Evolutionary conservation across 2,329 filamentous ascomycete genomes (phyloP), one percentile per base, ranked within the genome.

Genomic region (Diaporthe humulicola): DNA sequence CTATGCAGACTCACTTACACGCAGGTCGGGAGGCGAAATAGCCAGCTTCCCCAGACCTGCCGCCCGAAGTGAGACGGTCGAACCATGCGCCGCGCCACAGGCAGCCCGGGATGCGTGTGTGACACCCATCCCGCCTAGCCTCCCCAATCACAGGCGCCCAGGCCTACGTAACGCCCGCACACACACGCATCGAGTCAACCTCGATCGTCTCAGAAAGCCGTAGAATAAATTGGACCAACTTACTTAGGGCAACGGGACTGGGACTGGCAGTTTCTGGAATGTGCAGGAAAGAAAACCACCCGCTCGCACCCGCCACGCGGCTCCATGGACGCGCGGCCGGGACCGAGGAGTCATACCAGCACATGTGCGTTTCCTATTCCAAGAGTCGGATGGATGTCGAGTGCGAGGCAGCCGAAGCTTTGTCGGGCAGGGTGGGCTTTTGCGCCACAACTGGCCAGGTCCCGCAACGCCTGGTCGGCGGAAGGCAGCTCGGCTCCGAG

Each of bases 41-140:
- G 17, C 17, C 28, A 38, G 33, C 12, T 40, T 9, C 33, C 45
- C 66, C 40, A 22, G 36, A 45, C 25, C 14, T 45, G 10, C 28
- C 42, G 28, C 36, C 38, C 28, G 22, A 10, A 19, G 48, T 69
- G 64, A 69, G 64, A 69, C 64, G 64, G 64, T 40, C 64, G 64
- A 69, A 69, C 64, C 64, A 69, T 40, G n/a, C n/a, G 48, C 64
- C 64, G 64, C 64, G 64, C 64, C 64, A 69, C 64, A 69, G 45
- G 61, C 30, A 19, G 64, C 30, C 61, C 61, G 45, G 61, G 45
- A 25, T 67, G 61, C 8, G 4, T 67, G 45, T 67, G 45, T 67
- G 61, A n/a, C 42, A 67, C 64, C 17, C 45, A 17, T 67, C 42
- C 64, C 64, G 64, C 64, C 64, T 38, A n/a, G 45, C 45, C 45